Base-by-base conservation (phyloP, 2,329 filamentous ascomycete genomes). In the Hymenoscyphus linearis region DNA sequence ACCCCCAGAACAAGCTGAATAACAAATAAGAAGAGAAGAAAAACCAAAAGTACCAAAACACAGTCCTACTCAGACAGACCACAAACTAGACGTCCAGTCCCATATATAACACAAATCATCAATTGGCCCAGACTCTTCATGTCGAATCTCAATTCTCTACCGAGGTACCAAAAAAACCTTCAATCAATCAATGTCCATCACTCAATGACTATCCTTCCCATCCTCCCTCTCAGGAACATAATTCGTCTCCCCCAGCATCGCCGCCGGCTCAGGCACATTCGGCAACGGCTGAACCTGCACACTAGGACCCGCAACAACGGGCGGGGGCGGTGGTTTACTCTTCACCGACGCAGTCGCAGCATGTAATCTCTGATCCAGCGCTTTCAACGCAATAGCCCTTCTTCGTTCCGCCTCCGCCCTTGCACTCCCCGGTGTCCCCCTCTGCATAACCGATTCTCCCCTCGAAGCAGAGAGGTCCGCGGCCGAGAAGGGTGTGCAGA, bases 331-430 rank as follows among this genome's bases (percentile, higher is more conserved):
- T 76, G 75, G 50, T 66, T 76, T 73, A 22, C 80, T 72, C 31
- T 78, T 73, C 52, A 53, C 72, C 54, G 60, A 61, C 36, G 80
- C 80, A 16, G 89, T 88, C 3, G 92, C 91, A n/a, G 91, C 89
- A 74, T 95, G 90, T 58, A 99, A 79, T 66, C 95, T 83, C 77
- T 98, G 92, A 74, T 99, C 95, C 59, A 99, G 78, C 3, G 93
- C 93, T 73, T 93, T 93, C 60, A 99, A 80, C 1, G 95, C 95
- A 66, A 99, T 78, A 0, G 93, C 93, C 67, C 95, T 84, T 73
- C 95, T 85, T 67, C 95, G 81, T 78, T 98, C 95, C 0, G 93
- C 93, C 75, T 98, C 95, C 56, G 95, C 93, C 62, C 93, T 86
- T 56, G 93, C 90, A 57, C 86, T 85, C 13, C 87, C 82, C 12